phyloP scores from a whole-genome alignment of 2,329 filamentous ascomycete species.

The Rhexocercosporidium sp. region DNA sequence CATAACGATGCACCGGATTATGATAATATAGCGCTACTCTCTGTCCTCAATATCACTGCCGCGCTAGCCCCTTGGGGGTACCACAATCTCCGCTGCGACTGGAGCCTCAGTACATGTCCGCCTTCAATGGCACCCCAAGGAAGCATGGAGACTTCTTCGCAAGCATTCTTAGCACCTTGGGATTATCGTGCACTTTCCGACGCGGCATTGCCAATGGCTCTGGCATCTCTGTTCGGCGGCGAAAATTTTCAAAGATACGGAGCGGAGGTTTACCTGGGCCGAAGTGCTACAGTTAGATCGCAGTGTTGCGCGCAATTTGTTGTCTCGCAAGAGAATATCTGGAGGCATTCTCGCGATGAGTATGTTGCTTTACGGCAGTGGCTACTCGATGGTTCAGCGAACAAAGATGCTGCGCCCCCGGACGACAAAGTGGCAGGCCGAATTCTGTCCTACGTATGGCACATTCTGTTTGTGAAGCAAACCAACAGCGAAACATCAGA shows the following conservation, averaged over 20 bases:
- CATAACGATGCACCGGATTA: slow-evolving; percentile 51
- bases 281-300: slow-evolving; percentile 44
- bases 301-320: slow-evolving; percentile 64
- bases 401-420: slow-evolving; percentile 42
- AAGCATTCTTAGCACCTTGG: slow-evolving; percentile 48
- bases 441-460: slow-evolving; percentile 56
- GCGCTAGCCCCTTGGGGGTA: slow-evolving; percentile 50
- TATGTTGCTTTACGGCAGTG: slow-evolving; percentile 59
- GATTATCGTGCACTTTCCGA: slow-evolving; percentile 49
- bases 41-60: slow-evolving; percentile 44
- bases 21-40: slow-evolving; percentile 50
- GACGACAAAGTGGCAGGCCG: slow-evolving; percentile 51
- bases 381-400: slow-evolving; percentile 49
- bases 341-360: slow-evolving; percentile 54
- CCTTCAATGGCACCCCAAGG: slow-evolving; percentile 45
- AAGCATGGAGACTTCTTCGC: slow-evolving; percentile 47
- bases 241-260: slow-evolving; percentile 41
- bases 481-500: background rate
- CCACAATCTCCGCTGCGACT: slow-evolving; percentile 56
- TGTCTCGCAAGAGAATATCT: slow-evolving; percentile 53
- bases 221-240: slow-evolving; percentile 45
- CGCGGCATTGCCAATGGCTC: slow-evolving; percentile 43
- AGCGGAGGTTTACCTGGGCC: slow-evolving; percentile 43
- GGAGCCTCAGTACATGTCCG: slow-evolving; percentile 50
- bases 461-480: slow-evolving; percentile 33